A percentile compares a stretch with the other conserved stretches of the same genome.
These are phyloP conservation scores for Amauroascus verrucosus DNA, from an alignment of 2,329 filamentous ascomycete species.

Conservation along the genomic window DNA sequence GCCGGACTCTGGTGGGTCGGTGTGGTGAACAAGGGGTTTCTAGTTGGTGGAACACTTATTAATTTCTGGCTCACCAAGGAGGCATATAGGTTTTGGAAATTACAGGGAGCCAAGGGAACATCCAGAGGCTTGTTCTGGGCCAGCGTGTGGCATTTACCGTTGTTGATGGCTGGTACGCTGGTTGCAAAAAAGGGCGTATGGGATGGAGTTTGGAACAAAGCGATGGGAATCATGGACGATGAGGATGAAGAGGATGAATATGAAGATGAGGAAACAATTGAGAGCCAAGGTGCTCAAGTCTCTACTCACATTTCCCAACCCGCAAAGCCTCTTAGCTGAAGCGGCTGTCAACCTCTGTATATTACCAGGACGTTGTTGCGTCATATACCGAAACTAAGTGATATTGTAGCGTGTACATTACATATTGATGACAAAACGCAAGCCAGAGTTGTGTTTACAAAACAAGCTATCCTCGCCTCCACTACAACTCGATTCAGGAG, in stretches of 20 bases:
- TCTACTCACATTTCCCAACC: neutral
- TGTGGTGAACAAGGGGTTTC: slow-evolving; percentile 77
- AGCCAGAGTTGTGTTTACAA: too few relatives aligned
- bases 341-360: neutral
- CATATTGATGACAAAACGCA: neutral
- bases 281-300: neutral
- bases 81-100: slow-evolving; percentile 69
- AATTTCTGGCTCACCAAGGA: slow-evolving; percentile 79
- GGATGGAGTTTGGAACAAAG: slow-evolving; percentile 64
- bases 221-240: slow-evolving; percentile 50
- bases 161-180: slow-evolving; percentile 79
- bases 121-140: slow-evolving; percentile 90
- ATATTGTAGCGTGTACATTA: neutral
- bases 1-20: slow-evolving; percentile 65
- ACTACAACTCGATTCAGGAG: too few relatives aligned
- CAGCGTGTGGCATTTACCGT: slow-evolving; percentile 90
- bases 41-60: slow-evolving; percentile 66
- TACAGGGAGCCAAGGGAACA: slow-evolving; percentile 66
- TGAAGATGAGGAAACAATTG: slow-evolving; percentile 11
- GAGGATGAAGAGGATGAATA: slow-evolving; percentile 43
- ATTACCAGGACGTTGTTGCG: neutral
- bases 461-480: too few relatives aligned
- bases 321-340: slow-evolving; percentile 1
- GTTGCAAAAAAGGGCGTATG: slow-evolving; percentile 89
- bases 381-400: neutral